Base-by-base conservation (phyloP, 2,329 filamentous ascomycete species). In the Hypoxylon sp. region DNA sequence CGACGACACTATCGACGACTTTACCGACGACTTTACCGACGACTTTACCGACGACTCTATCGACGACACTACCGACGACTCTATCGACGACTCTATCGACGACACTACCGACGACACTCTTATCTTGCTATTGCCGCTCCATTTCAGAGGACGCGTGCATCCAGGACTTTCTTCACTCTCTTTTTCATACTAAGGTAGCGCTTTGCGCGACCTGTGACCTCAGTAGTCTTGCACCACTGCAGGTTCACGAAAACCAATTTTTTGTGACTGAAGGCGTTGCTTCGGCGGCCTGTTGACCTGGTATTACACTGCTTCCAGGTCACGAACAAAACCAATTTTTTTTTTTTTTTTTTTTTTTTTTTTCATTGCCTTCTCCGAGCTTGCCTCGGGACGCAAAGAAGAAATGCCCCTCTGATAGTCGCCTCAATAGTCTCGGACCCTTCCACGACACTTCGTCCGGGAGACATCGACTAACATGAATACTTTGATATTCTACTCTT, bases 301-400 rank as follows among this genome's bases (percentile, higher is more conserved):
- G 53, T 56, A 36, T 56, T 56, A 36, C 28, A 48, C 53, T 46
- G 30, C 53, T 42, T 56, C 42, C 42, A 46, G 53, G 30, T 22
- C 28, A 40, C 36, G 36, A 40, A 40, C 16, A 18, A 40, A 30
- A 2, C 26, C n/a, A 49, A 6, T 26, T 32, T 7, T 22, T 16
- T 33, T 56, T 56, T 53, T 63, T 63, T 63, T 63, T 14, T 26
- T 32, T 7, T 22, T 16, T 33, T 56, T 56, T 53, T 63, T 63
- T 63, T 63, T 57, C 60, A 53, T 63, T 48, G 50, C 50, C 8
- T n/a, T 61, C 38, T 36, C 22, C 12, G 55, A 56, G 36, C 11
- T 55, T 20, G 6, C 30, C 57, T 50, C 38, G 42, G 44, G 54
- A 48, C n/a, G 40, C 50, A 48, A 63, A 57, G 60, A 58, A 63